These are phyloP conservation scores for Metschnikowia drakensbergensis DNA, from an alignment of 805 yeast species.

Conservation along the genomic window DNA sequence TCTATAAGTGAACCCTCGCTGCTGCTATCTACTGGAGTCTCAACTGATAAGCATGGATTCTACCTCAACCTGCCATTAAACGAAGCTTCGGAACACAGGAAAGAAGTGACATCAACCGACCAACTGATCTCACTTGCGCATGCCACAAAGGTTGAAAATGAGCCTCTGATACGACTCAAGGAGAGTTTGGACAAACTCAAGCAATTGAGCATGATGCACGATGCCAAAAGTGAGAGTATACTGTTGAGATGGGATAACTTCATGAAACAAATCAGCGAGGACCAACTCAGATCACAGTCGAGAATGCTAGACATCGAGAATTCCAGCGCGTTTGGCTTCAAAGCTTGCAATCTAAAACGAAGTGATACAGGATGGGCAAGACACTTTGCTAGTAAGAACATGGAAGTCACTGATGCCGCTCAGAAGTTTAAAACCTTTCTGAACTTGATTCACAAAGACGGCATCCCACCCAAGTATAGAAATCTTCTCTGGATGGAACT, in stretches of 20 bases:
- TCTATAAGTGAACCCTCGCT: slow-evolving; percentile 5
- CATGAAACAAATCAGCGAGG: slow-evolving; percentile 29
- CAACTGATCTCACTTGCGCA: not conserved
- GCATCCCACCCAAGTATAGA: slow-evolving; percentile 48
- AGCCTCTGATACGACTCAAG: slow-evolving; percentile 1
- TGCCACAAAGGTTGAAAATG: not conserved
- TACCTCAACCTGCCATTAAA: slow-evolving; percentile 22
- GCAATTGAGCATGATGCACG: slow-evolving; percentile 43
- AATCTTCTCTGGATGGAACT: slow-evolving; percentile 51
- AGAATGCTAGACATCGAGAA: slow-evolving; percentile 1
- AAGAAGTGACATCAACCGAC: not conserved
- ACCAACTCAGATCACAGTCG: slow-evolving; percentile 5
- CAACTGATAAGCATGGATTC: slow-evolving; percentile 50
- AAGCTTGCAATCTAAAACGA: slow-evolving; percentile 33
- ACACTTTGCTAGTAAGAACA: slow-evolving; percentile 21
- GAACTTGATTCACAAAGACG: slow-evolving; percentile 36
- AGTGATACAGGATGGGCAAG: slow-evolving; percentile 12
- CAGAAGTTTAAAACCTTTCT: slow-evolving; percentile 12
- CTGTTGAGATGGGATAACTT: slow-evolving; percentile 46
- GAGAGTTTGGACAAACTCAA: slow-evolving; percentile 27
- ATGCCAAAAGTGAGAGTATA: slow-evolving; percentile 36
- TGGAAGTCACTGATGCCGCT: slow-evolving; percentile 4
- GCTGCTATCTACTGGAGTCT: slow-evolving; percentile 17
- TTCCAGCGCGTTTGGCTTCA: slow-evolving; percentile 33
- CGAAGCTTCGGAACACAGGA: not conserved